These are phyloP conservation scores for Marasmius oreades DNA, from an alignment of 1,284 basidiomycete species.

Conservation along the genomic window DNA sequence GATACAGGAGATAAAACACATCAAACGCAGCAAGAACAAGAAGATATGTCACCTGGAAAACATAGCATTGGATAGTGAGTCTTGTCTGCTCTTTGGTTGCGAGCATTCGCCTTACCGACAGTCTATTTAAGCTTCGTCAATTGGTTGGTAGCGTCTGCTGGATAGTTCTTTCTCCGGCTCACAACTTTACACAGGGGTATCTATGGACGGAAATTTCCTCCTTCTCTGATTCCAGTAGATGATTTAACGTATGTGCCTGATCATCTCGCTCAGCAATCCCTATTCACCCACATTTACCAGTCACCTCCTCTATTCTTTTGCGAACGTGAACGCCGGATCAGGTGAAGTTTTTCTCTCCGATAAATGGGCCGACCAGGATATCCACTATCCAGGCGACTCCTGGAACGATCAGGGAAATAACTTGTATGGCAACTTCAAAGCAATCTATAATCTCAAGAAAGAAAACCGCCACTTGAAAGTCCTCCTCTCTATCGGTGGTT, in stretches of 20 bases:
- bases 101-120: slow-evolving; percentile 9
- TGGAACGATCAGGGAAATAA: slow-evolving; percentile 87
- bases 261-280: neutral
- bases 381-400: slow-evolving; percentile 76
- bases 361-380: slow-evolving; percentile 90
- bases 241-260: slow-evolving; percentile 74
- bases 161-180: slow-evolving; percentile 14
- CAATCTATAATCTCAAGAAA: slow-evolving; percentile 88
- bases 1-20: neutral
- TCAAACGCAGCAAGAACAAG: neutral
- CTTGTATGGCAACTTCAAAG: slow-evolving; percentile 94
- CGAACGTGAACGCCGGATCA: slow-evolving; percentile 76
- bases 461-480: slow-evolving; percentile 82
- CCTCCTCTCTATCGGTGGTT: slow-evolving; percentile 86
- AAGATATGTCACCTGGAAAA: slow-evolving; percentile 43
- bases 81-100: slow-evolving; percentile 5
- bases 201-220: slow-evolving; percentile 86
- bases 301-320: slow-evolving; percentile 87
- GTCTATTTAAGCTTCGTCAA: slow-evolving; percentile 60
- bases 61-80: slow-evolving; percentile 79
- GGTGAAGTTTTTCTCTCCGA: slow-evolving; percentile 90
- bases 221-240: slow-evolving; percentile 73
- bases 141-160: slow-evolving; percentile 42
- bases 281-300: slow-evolving; percentile 13
- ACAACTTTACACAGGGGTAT: slow-evolving; percentile 71